These are phyloP conservation scores for Mytilinidion resinicola DNA, from an alignment of 495 filamentous ascomycete species.

Conservation along the genomic window DNA sequence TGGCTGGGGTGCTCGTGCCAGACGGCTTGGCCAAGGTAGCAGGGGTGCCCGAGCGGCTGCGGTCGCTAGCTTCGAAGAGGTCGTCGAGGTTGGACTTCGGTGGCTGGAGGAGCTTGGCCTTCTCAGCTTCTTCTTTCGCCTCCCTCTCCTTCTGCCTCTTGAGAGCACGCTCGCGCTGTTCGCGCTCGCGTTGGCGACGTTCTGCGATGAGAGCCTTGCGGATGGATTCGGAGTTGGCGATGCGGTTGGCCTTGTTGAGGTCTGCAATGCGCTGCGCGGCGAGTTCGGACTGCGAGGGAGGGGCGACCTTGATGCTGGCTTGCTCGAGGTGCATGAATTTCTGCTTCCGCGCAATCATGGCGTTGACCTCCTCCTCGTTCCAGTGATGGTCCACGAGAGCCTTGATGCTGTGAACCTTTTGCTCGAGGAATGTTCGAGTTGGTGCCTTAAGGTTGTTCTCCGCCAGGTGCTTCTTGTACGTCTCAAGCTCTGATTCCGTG, in stretches of 20 bases:
- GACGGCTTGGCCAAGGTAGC: slow-evolving; percentile 28
- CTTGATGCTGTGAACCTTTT: slow-evolving; percentile 79
- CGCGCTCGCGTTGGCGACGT: slow-evolving; percentile 33
- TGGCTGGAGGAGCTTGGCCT: slow-evolving; percentile 17
- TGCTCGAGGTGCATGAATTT: slow-evolving; percentile 38
- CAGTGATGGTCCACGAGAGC: slow-evolving; percentile 67
- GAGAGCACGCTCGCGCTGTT: slow-evolving; percentile 26
- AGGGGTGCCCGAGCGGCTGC: slow-evolving; percentile 46
- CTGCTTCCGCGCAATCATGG: slow-evolving; percentile 63
- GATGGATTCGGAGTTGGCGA: slow-evolving; percentile 69
- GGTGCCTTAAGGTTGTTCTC: slow-evolving; percentile 67
- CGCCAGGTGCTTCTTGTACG: slow-evolving; percentile 69
- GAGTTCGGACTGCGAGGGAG: slow-evolving; percentile 22
- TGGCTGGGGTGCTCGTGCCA: slow-evolving; percentile 29
- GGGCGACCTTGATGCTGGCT: slow-evolving; percentile 13
- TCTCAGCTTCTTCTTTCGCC: slow-evolving; percentile 32
- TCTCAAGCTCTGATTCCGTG: slow-evolving; percentile 61
- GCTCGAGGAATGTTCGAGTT: slow-evolving; percentile 54
- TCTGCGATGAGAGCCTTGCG: slow-evolving; percentile 81
- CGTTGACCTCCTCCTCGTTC: slow-evolving; percentile 69
- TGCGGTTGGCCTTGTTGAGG: slow-evolving; percentile 72
- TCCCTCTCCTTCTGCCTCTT: slow-evolving; percentile 41
- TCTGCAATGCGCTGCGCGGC: slow-evolving; percentile 71
- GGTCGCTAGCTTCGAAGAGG: slow-evolving; percentile 38
- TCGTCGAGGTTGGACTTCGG: slow-evolving; percentile 29